phyloP scores from a whole-genome alignment of 116 monocot genomes.

The Trichopus zeylanicus region DNA sequence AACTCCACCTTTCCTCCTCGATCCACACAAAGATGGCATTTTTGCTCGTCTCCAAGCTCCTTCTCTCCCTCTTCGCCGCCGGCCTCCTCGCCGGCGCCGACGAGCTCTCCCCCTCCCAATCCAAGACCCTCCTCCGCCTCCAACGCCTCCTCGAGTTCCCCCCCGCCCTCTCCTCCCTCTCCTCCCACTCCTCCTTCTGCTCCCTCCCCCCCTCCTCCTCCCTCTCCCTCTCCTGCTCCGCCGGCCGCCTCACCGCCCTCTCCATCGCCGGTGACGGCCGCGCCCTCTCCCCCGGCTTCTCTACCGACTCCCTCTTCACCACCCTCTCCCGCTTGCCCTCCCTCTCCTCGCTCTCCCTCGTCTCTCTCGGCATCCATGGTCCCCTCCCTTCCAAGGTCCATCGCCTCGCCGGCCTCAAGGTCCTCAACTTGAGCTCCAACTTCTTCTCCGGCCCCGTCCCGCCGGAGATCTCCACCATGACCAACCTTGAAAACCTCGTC shows the following conservation, averaged over 20 bases:
- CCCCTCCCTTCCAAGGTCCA: constrained; percentile 35
- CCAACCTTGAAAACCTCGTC: constrained; percentile 27
- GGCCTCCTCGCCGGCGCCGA: not conserved
- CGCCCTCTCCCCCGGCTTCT: constrained; percentile 48
- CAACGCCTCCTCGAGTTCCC: constrained; percentile 40
- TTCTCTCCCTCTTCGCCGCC: constrained; percentile 1
- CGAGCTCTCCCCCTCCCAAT: constrained; percentile 34
- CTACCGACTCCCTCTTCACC: constrained; percentile 60
- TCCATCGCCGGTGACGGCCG: constrained; percentile 19
- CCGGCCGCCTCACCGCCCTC: constrained; percentile 26
- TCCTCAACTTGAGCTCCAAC: constrained; percentile 68
- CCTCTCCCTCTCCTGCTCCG: constrained; percentile 46
- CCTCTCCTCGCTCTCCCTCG: constrained; percentile 48
- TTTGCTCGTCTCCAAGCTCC: constrained; percentile 4
- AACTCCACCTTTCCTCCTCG: not conserved
- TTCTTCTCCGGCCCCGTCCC: constrained; percentile 46
- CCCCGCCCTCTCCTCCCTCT: constrained; percentile 14
- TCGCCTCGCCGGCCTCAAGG: constrained; percentile 23
- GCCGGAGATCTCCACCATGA: constrained; percentile 31
- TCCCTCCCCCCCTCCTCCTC: constrained; percentile 12
- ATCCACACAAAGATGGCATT: not conserved
- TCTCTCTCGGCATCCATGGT: constrained; percentile 67
- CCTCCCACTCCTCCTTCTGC: constrained; percentile 17
- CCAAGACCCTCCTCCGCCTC: constrained; percentile 27
- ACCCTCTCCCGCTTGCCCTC: constrained; percentile 50